Conservation (phyloP, 805 yeast genomes). For the Wickerhamomyces bisporus region DNA sequence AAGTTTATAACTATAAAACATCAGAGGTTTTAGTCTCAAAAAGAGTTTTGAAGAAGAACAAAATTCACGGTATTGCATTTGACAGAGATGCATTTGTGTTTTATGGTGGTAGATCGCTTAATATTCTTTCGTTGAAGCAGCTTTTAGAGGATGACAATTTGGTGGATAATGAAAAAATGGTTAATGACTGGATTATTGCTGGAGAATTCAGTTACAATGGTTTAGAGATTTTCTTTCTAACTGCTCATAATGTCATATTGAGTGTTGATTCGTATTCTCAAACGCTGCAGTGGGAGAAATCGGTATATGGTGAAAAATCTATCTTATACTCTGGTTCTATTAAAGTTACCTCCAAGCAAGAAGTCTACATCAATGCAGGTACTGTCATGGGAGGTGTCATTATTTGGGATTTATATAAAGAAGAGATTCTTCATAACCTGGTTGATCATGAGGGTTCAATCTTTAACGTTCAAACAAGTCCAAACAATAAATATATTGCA, state of each 20-base stretch:
- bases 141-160: conserved; percentile 21
- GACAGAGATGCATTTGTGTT: conserved; percentile 32
- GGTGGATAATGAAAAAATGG: conserved; percentile 38
- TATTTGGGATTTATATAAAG: conserved; percentile 59
- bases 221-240: conserved; percentile 46
- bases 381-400: conserved; percentile 88
- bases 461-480: conserved; percentile 67
- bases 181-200: conserved; percentile 78
- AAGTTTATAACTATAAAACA: conserved; percentile 43
- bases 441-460: conserved; percentile 88
- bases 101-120: conserved; percentile 73
- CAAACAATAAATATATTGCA: conserved; percentile 48
- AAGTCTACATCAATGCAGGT: conserved; percentile 72
- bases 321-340: conserved; percentile 86
- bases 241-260: conserved; percentile 73
- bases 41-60: conserved; percentile 61
- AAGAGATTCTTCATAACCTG: conserved; percentile 46
- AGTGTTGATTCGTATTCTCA: conserved; percentile 28
- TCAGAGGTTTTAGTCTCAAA: conserved; percentile 33
- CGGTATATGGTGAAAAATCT: conserved; percentile 63
- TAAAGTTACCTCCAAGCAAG: conserved; percentile 34
- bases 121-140: conserved; percentile 33
- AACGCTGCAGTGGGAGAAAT: conserved; percentile 25
- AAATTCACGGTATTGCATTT: conserved; percentile 71
- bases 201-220: conserved; percentile 43